phyloP scores from a whole-genome alignment of 2,329 filamentous ascomycete species.

The Fusarium sp. region DNA sequence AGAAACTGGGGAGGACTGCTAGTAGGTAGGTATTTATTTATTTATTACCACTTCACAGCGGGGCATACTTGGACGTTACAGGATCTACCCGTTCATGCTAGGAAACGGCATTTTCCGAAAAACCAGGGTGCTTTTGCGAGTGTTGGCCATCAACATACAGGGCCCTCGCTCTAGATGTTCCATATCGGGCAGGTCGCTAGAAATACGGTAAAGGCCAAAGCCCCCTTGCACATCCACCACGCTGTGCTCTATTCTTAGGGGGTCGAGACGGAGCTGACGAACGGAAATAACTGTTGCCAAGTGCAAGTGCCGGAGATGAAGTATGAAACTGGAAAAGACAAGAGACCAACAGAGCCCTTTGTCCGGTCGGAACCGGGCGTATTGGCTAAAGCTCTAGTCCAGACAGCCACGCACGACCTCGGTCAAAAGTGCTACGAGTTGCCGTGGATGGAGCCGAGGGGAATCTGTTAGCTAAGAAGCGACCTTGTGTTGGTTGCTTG shows the following conservation, averaged over 20 bases:
- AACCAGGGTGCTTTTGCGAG: not conserved
- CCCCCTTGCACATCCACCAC: no score
- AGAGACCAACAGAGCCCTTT: not conserved
- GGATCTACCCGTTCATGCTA: not conserved
- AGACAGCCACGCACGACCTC: no score
- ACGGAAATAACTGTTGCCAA: not conserved
- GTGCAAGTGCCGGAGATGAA: slow-evolving; percentile 19
- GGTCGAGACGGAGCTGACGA: not conserved
- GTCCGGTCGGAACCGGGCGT: slow-evolving; percentile 1
- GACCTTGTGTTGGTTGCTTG: no score
- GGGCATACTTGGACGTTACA: not conserved
- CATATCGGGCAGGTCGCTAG: no score
- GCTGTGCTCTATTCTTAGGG: not conserved
- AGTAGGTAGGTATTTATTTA: slow-evolving; percentile 17
- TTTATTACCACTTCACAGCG: not conserved
- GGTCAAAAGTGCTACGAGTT: no score
- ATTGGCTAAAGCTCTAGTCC: not conserved
- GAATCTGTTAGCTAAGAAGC: no score
- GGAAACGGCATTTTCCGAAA: not conserved
- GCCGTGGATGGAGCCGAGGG: no score
- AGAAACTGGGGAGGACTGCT: not conserved
- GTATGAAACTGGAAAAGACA: not conserved
- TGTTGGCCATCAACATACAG: not conserved
- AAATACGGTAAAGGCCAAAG: no score
- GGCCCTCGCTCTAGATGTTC: no score